phyloP scores from a whole-genome alignment of 1,284 basidiomycete genomes.

The Puccinia triticina region DNA sequence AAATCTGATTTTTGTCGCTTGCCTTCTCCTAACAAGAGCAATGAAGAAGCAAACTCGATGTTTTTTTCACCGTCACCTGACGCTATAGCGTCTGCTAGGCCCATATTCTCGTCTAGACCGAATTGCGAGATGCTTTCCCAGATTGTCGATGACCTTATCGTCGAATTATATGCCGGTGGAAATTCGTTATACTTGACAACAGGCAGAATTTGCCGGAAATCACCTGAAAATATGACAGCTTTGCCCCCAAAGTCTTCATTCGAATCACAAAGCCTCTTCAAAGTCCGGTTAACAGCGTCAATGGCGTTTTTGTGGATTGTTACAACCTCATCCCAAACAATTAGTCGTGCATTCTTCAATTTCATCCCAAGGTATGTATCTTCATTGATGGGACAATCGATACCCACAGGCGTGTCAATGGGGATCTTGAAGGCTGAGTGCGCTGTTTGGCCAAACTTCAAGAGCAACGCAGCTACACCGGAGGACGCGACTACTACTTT shows the following conservation, averaged over 20 bases:
- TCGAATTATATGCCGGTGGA: background rate
- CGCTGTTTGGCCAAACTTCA: constrained; percentile 63
- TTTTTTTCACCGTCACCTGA: too few relatives aligned
- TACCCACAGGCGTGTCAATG: background rate
- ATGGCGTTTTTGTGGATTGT: background rate
- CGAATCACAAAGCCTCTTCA: background rate
- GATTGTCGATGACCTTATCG: background rate
- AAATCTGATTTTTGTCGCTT: too few relatives aligned
- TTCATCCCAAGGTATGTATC: background rate
- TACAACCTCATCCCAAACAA: background rate
- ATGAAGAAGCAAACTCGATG: too few relatives aligned
- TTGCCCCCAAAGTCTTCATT: background rate
- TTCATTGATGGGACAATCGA: background rate
- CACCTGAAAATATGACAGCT: background rate
- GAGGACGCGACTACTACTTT: constrained; percentile 60
- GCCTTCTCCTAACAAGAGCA: too few relatives aligned
- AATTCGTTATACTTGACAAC: too few relatives aligned
- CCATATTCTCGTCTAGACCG: too few relatives aligned
- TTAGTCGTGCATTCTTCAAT: background rate
- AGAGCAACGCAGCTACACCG: constrained; percentile 63
- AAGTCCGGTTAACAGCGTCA: background rate
- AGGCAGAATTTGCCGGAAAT: too few relatives aligned
- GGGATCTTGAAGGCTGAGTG: constrained; percentile 65
- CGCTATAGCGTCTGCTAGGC: too few relatives aligned
- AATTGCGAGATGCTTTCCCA: too few relatives aligned